Base-by-base conservation (phyloP, 1,284 basidiomycete species). In the Coniferiporia sulphurascens region DNA sequence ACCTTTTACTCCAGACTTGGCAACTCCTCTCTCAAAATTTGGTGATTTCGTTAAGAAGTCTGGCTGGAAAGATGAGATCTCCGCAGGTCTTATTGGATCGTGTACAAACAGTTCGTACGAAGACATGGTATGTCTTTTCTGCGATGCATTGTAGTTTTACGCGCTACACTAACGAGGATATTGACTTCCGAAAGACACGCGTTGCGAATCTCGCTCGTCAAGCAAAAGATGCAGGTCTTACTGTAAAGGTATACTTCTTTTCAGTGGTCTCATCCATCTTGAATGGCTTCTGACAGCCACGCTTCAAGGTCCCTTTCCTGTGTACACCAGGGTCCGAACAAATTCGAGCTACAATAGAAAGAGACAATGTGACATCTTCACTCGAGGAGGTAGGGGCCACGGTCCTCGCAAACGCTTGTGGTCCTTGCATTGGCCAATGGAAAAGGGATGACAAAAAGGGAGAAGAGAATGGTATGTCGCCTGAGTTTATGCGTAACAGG, bases 401-500 rank as follows among this genome's bases (percentile, higher is more conserved):
- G 44, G 96, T 99, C 13, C 79, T 99, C 35, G 96, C 97, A 12
- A 99, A 99, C 72, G 97, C 97, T 1, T 99, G 97, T 68, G 97
- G 97, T 56, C 97, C 97, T 35, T 99, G 97, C 72, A 99, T 99
- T 67, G 97, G 97, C 44, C 97, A 91, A 84, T 99, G 97, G 97
- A 95, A 98, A 73, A 86, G 97, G 48, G 87, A 89, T 58, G 95
- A 95, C 65, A 86, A 89, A 68, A 85, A 93, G 71, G 89, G 84
- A 58, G 90, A 98, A 74, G 91, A 98, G 70, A 99, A 99, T 70
- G 92, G 91, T 90, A 63, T 56, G 78, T 71, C 44, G 17, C 52
- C 50, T 13, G 48, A 55, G 48, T 61, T 6, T 48, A 27, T n/a
- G 13, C 27, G 22, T 58, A 53, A 17, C 43, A 1, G 27, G 32